Evolutionary conservation across 208 protist genomes (phyloP), one percentile per base, ranked within the genome.

Genomic region (Porcisia deanei): DNA sequence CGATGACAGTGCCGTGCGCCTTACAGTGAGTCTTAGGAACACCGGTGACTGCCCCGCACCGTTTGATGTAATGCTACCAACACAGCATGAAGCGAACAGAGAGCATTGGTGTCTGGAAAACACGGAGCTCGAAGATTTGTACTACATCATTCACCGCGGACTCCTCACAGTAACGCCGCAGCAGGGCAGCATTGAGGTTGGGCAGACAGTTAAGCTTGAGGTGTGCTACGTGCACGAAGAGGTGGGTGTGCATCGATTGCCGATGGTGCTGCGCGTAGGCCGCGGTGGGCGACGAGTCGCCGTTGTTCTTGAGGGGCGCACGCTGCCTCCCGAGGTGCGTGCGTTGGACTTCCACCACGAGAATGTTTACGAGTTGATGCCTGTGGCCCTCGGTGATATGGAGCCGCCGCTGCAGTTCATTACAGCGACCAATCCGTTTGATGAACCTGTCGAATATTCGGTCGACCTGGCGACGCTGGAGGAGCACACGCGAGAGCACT

Each of bases 41-140:
- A 86, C 83, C 20, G 91, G 93, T 22, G 84, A 81, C 67, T 92
- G 94, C 71, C 75, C 83, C 0, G 86, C 87, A 0, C 74, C 82
- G n/a, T 98, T 92, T 71, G 72, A 75, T 43, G 79, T 98, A 43
- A 88, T 85, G 82, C 85, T 96, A 57, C 96, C 96, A n/a, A 93
- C 79, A 16, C 91, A 98, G 71, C 88, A 87, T 64, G 94, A 97
- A 43, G 87, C 94, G 22, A 84, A 83, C 43, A 81, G 83, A 45
- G 94, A 98, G 84, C 83, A 79, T 53, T 98, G 96, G 95, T 95
- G 90, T 53, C 81, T 96, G 53, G 87, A 93, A 54, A 90, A 95
- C 74, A 86, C 83, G 69, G 86, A 90, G 57, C 81, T 97, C 30
- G 75, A 83, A 52, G 89, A 90, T 63, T 84, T 97, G 60, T 85